Evolutionary conservation across 805 yeast species (phyloP), one percentile per base, ranked within the genome.

Genomic region (Candida railenensis): DNA sequence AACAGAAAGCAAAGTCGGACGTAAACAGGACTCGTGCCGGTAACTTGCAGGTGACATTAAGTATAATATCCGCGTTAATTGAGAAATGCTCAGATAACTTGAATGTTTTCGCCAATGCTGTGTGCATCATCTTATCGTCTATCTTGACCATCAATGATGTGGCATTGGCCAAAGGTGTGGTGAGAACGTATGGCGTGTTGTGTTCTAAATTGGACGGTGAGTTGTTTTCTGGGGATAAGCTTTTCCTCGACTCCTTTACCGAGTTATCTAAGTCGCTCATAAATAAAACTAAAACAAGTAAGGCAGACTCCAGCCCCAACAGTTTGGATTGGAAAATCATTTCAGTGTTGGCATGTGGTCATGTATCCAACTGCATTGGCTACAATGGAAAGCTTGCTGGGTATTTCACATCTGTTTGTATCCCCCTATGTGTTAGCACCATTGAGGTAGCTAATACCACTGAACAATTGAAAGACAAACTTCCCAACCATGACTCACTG

Each of bases 31-130:
- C 76, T 47, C 66, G 88, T 36, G 67, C 84, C 12, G 97, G 97
- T 2, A 91, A 92, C 58, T 76, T 89, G 19, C 83, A 82, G 50
- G 98, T 92, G 14, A 86, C 97, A 0, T 69, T 89, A 50, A 83
- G 76, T 43, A 84, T 92, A 16, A 63, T 89, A 46, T 63, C 77
- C 43, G 85, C 85, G 34, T 75, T 94, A 53, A 83, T 90, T 33
- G 82, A 75, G 40, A 80, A 81, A 59, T 90, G 97, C 62, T 73
- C 81, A 34, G 96, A 88, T 49, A 92, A 94, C 62, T 71, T 94
- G 61, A 89, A 87, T 51, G 85, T 89, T 28, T 84, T 89, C 68
- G 91, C 96, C 1, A 74, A 71, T 20, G 80, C 83, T 55, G 82
- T 87, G 15, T 74, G 88, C 42, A 68, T 73, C 18, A 83, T 91